These are phyloP conservation scores for Scedosporium dehoogii DNA, from an alignment of 2,329 filamentous ascomycete genomes.

Conservation along the genomic window DNA sequence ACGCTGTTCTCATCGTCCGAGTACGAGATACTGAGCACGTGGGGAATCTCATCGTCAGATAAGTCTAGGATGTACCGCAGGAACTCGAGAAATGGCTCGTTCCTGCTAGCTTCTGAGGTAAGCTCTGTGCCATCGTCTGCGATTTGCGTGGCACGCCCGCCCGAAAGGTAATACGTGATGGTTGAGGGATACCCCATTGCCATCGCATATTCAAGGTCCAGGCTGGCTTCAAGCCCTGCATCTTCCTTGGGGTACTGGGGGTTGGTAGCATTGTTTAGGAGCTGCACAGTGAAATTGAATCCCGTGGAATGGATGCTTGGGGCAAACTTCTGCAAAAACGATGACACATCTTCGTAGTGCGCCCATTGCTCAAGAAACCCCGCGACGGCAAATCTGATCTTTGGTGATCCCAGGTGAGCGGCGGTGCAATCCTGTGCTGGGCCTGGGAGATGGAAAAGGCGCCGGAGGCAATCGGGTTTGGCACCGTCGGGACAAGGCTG, in stretches of 20 bases:
- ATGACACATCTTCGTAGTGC: too few species aligned
- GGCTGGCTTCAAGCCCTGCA: conserved; percentile 33
- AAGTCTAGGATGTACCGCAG: conserved; percentile 25
- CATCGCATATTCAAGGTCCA: conserved; percentile 39
- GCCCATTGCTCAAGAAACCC: too few species aligned
- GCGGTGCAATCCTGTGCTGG: too few species aligned
- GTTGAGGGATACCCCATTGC: conserved; percentile 32
- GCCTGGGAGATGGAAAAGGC: too few species aligned
- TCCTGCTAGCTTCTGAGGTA: conserved; percentile 3
- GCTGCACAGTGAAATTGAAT: conserved; percentile 20
- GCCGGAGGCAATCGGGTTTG: too few species aligned
- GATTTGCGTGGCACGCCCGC: conserved; percentile 32
- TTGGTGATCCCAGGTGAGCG: too few species aligned
- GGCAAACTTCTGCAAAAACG: too few species aligned
- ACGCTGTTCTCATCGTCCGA: conserved; percentile 48
- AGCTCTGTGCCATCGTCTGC: conserved; percentile 29
- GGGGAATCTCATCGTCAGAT: conserved; percentile 35
- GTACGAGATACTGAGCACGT: conserved; percentile 48
- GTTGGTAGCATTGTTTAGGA: conserved; percentile 35
- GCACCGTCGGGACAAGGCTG: too few species aligned
- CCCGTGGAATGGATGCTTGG: too few species aligned
- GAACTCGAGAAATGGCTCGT: too few species aligned
- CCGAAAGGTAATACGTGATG: conserved; percentile 33
- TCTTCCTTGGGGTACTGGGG: conserved; percentile 20
- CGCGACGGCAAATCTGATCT: too few species aligned